Base-by-base conservation (phyloP, 257 asterid species). In the Sherardia arvensis region DNA sequence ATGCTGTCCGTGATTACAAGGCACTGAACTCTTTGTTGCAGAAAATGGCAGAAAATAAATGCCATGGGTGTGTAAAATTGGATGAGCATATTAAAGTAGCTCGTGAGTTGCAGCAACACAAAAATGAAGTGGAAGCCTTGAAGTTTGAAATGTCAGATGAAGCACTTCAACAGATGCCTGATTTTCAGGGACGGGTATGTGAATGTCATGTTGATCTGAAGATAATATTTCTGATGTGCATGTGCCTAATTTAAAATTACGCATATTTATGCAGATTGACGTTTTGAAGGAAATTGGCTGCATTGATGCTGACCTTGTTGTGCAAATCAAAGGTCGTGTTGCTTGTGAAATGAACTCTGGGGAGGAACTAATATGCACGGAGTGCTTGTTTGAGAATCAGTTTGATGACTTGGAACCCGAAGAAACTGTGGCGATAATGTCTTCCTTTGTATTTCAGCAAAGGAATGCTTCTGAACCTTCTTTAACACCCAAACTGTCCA, bases 291-390 rank as follows among this genome's bases (percentile, higher is more conserved):
- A 85, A 82, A 78, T 83, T 76, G 96, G 99, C 64, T 93, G 96
- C 67, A 80, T 93, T 73, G 94, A 90, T 74, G 76, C 80, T 61
- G 99, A 90, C 70, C 97, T 87, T 66, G 97, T 85, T 45, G 99
- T 90, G 70, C 99, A 90, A 83, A 87, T 93, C 51, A 93, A 93
- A 81, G 99, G 99, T 29, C 95, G 99, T 62, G 99, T 93, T 72
- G 99, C 99, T 67, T 90, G 99, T 67, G 97, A 90, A 77, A 93
- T 93, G 99, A 93, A 93, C 77, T 93, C 99, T 59, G 99, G 97
- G 74, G 99, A 93, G 85, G 99, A 93, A 76, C 77, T 93, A 76
- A 90, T 90, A 72, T 80, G 97, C 74, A 93, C 99, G 0, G 99
- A 93, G 74, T 89, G 94, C 84, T 80, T 93, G 85, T 93, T 93